These are phyloP conservation scores for Entophlyctis helioformis DNA, from an alignment of 192 early-diverging fungal genomes.

Conservation along the genomic window DNA sequence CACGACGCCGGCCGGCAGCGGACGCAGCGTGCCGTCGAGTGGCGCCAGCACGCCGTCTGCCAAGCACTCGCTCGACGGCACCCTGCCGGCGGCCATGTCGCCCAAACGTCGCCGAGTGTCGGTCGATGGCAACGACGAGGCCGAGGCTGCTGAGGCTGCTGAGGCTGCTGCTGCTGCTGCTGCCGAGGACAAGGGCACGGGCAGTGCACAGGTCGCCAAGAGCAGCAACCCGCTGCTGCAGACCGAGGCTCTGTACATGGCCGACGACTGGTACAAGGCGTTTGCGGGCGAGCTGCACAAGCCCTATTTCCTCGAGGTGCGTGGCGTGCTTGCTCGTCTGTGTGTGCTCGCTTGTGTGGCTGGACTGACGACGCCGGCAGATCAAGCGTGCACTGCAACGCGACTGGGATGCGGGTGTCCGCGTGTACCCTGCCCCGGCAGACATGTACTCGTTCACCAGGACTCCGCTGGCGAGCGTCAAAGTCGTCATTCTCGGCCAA, in stretches of 20 bases:
- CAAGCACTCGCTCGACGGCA: no score
- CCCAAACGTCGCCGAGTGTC: no score
- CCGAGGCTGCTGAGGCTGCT: no score
- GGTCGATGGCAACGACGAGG: no score
- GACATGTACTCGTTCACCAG: constrained; percentile 74
- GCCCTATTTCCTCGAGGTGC: constrained; percentile 17
- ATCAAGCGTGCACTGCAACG: constrained; percentile 58
- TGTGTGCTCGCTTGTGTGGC: background rate
- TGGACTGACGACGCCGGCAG: constrained; percentile 5
- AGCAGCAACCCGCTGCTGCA: constrained; percentile 2
- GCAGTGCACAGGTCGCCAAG: no score
- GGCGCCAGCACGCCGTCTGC: no score
- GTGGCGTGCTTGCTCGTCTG: background rate
- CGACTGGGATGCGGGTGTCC: constrained; percentile 36
- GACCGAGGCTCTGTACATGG: constrained; percentile 46
- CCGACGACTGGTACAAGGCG: constrained; percentile 40
- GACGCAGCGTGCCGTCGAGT: no score
- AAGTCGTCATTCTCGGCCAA: constrained; percentile 90
- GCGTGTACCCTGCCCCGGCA: constrained; percentile 58
- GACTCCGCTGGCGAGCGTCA: constrained; percentile 49
- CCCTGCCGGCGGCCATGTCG: no score
- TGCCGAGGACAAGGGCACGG: no score
- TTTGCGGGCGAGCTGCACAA: constrained; percentile 21
- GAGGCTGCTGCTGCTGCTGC: no score
- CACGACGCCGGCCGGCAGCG: no score